phyloP scores from a whole-genome alignment of 192 early-diverging fungal species.

The Umbelopsis vinacea region DNA sequence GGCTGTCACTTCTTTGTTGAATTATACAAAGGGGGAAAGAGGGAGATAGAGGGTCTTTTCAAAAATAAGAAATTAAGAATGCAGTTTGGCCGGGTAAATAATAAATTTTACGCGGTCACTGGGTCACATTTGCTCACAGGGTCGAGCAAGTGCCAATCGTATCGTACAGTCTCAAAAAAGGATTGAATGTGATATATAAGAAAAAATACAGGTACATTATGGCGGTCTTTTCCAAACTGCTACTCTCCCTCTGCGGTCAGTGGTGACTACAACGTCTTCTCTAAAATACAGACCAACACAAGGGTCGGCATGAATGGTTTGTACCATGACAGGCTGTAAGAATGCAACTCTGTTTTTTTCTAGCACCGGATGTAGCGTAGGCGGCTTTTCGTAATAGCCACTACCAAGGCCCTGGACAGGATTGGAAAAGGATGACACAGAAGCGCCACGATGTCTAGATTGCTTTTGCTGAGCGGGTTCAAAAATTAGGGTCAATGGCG shows the following conservation, averaged over 20 bases:
- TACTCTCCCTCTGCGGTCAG: slow-evolving; percentile 41
- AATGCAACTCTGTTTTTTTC: slow-evolving; percentile 41
- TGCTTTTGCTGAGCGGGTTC: neutral
- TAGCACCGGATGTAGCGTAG: slow-evolving; percentile 34
- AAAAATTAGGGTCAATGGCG: neutral
- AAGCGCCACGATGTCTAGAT: slow-evolving; percentile 35
- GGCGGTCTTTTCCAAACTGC: slow-evolving; percentile 38
- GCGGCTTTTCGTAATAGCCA: slow-evolving; percentile 23
- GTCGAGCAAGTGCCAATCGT: neutral
- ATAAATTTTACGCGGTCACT: slow-evolving; percentile 14
- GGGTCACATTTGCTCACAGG: slow-evolving; percentile 18
- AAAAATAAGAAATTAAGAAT: neutral
- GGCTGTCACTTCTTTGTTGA: neutral
- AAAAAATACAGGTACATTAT: slow-evolving; percentile 6
- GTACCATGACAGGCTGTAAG: slow-evolving; percentile 40
- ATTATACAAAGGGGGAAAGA: neutral
- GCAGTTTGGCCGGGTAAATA: neutral
- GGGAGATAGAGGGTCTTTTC: neutral
- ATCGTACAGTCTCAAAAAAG: neutral
- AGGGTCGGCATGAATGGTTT: slow-evolving; percentile 45
- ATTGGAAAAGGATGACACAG: slow-evolving; percentile 32
- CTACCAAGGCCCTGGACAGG: slow-evolving; percentile 18
- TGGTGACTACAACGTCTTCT: slow-evolving; percentile 45
- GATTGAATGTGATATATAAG: slow-evolving; percentile 7
- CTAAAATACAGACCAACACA: slow-evolving; percentile 41